Percentiles rank a stretch among this genome's conserved stretches.
Conservation (phyloP, 176 grass and related monocot genomes). For the Neostapfia colusana region DNA sequence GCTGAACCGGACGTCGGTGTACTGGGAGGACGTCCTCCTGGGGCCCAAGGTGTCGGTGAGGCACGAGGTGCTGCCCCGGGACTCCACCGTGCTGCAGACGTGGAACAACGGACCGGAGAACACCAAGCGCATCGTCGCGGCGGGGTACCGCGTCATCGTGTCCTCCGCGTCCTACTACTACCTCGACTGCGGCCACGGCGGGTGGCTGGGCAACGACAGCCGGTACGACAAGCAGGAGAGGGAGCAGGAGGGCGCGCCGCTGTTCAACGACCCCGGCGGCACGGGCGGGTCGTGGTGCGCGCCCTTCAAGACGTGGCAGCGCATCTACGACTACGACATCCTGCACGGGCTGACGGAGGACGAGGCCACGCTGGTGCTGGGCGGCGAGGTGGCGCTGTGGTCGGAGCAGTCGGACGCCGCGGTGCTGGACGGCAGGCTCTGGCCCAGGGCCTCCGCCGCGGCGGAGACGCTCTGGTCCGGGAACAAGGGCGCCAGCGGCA, state of each 20-base stretch:
- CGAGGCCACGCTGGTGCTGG: slow-evolving; percentile 65
- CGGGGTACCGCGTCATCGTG: slow-evolving; percentile 79
- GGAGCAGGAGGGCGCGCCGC: slow-evolving; percentile 54
- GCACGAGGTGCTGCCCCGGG: slow-evolving; percentile 51
- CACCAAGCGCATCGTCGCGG: slow-evolving; percentile 80
- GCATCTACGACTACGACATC: slow-evolving; percentile 97
- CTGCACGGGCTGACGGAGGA: slow-evolving; percentile 72
- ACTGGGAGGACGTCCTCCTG: slow-evolving; percentile 94
- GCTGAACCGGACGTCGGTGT: slow-evolving; percentile 86
- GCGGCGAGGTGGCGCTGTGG: slow-evolving; percentile 93
- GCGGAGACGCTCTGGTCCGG: slow-evolving; percentile 88
- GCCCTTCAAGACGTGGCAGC: slow-evolving; percentile 93
- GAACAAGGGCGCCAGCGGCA: slow-evolving; percentile 64
- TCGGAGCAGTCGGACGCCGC: slow-evolving; percentile 78
- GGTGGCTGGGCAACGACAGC: slow-evolving; percentile 90
- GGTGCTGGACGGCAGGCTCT: slow-evolving; percentile 72
- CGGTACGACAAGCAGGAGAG: slow-evolving; percentile 84
- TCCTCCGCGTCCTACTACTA: slow-evolving; percentile 92
- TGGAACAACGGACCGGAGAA: slow-evolving; percentile 92
- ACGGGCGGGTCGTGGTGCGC: slow-evolving; percentile 93
- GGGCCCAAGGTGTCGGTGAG: slow-evolving; percentile 57
- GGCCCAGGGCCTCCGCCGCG: slow-evolving; percentile 75
- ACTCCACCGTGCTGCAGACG: slow-evolving; percentile 89
- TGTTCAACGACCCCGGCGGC: slow-evolving; percentile 87
- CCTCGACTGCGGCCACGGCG: slow-evolving; percentile 93